These are phyloP conservation scores for Hymenoscyphus occultus DNA, from an alignment of 2,329 filamentous ascomycete genomes.

Conservation along the genomic window DNA sequence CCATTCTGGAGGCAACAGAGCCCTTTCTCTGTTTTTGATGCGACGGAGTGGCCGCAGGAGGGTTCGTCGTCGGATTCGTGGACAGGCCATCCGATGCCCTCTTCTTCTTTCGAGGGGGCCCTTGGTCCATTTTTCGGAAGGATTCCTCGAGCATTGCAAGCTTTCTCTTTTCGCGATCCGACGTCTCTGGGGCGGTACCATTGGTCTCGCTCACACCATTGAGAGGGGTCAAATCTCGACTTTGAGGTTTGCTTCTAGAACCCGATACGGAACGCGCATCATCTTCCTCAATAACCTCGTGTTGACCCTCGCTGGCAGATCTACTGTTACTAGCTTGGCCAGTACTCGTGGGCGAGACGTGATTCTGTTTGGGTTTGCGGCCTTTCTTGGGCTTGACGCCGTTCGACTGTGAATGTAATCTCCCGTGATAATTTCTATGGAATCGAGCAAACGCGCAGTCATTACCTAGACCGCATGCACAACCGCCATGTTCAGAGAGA, in stretches of 20 bases:
- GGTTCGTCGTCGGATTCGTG: conserved; percentile 18
- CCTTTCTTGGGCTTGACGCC: conserved; percentile 36
- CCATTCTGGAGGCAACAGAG: conserved; percentile 30
- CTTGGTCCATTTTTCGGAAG: conserved; percentile 60
- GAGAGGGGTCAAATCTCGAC: conserved; percentile 60
- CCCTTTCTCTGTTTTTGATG: conserved; percentile 34
- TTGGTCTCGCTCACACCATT: conserved; percentile 52
- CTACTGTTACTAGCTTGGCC: conserved; percentile 61
- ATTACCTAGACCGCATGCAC: conserved; percentile 65
- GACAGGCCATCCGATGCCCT: conserved; percentile 53
- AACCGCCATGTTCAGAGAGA: conserved; percentile 75
- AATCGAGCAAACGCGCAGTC: conserved; percentile 65
- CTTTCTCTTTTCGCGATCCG: conserved; percentile 65
- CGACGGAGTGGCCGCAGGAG: conserved; percentile 23
- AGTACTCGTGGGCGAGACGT: conserved; percentile 60
- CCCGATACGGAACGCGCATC: conserved; percentile 49
- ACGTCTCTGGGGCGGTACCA: conserved; percentile 53
- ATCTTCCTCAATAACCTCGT: conserved; percentile 53
- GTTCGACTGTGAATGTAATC: conserved; percentile 46
- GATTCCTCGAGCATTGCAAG: conserved; percentile 63
- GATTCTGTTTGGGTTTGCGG: conserved; percentile 49
- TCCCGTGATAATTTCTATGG: conserved; percentile 54
- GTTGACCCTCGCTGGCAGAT: conserved; percentile 59
- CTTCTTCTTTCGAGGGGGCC: conserved; percentile 58
- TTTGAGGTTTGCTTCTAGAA: conserved; percentile 62